Percentiles rank a stretch among this genome's conserved stretches.
Evolutionary conservation across 805 yeast genomes (phyloP).

Genomic region (Wickerhamomyces strasburgensis): DNA sequence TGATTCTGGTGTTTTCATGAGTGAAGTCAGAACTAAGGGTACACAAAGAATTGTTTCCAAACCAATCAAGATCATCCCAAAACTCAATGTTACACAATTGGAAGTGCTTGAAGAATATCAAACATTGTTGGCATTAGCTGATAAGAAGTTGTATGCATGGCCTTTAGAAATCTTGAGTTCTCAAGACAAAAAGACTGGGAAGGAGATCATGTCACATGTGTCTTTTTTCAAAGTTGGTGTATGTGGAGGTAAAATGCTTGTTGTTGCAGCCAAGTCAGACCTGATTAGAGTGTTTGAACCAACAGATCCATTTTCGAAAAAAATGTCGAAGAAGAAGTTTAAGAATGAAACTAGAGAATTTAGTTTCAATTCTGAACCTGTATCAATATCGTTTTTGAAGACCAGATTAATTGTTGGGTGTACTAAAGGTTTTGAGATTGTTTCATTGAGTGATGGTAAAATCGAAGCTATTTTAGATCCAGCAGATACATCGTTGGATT

Average conservation of each 20-base stretch:
- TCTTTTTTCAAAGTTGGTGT: constrained; percentile 90
- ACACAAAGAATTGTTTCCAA: constrained; percentile 54
- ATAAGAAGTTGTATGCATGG: constrained; percentile 75
- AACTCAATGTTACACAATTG: constrained; percentile 76
- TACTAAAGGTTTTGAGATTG: constrained; percentile 93
- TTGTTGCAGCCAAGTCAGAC: constrained; percentile 85
- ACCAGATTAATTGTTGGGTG: constrained; percentile 92
- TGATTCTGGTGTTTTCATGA: constrained; percentile 81
- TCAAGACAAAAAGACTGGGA: constrained; percentile 54
- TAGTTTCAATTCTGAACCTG: constrained; percentile 81
- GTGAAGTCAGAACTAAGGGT: constrained; percentile 50
- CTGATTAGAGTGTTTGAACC: constrained; percentile 87
- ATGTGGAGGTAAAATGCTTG: constrained; percentile 81
- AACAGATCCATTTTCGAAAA: constrained; percentile 60
- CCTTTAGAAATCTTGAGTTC: constrained; percentile 60
- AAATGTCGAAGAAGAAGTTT: constrained; percentile 64
- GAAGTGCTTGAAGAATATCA: constrained; percentile 91
- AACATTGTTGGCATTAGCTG: constrained; percentile 73
- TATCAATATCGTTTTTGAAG: constrained; percentile 84
- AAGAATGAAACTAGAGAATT: constrained; percentile 71
- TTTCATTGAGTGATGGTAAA: constrained; percentile 75
- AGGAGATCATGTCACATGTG: constrained; percentile 81
- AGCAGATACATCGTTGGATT: constrained; percentile 96
- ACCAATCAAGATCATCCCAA: constrained; percentile 72
- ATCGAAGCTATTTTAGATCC: constrained; percentile 91